These are phyloP conservation scores for Wickerhamiella sergipiensis DNA, from an alignment of 805 yeast species.

Conservation along the genomic window DNA sequence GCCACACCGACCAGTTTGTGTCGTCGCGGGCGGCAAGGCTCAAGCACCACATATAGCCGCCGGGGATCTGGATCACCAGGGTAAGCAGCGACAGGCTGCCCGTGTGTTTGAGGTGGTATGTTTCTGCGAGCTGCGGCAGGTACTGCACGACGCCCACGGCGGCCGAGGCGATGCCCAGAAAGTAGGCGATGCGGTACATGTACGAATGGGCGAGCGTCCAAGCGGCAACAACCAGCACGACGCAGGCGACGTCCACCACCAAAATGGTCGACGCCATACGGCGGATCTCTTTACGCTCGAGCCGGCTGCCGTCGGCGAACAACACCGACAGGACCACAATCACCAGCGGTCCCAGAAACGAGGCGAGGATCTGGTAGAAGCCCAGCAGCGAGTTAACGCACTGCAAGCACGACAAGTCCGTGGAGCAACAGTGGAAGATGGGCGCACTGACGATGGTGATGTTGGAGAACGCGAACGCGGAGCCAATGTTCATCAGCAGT, in stretches of 20 bases:
- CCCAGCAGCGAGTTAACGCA: slow-evolving; percentile 19
- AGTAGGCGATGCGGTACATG: slow-evolving; percentile 1
- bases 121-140: slow-evolving; percentile 65
- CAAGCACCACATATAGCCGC: slow-evolving; percentile 71
- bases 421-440: slow-evolving; percentile 48
- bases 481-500: slow-evolving; percentile 52
- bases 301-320: slow-evolving; percentile 12
- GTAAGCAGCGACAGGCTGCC: slow-evolving; percentile 68
- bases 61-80: slow-evolving; percentile 84
- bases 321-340: slow-evolving; percentile 19
- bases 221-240: slow-evolving; percentile 8
- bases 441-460: slow-evolving; percentile 46
- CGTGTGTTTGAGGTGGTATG: slow-evolving; percentile 54
- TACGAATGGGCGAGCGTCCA: not conserved
- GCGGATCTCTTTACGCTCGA: slow-evolving; percentile 27
- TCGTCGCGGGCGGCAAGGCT: slow-evolving; percentile 59
- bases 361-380: slow-evolving; percentile 15
- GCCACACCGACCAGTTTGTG: slow-evolving; percentile 77
- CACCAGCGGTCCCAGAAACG: slow-evolving; percentile 14
- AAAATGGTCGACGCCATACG: slow-evolving; percentile 10
- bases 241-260: slow-evolving; percentile 9
- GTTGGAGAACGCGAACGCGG: slow-evolving; percentile 53
- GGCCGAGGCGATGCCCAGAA: slow-evolving; percentile 53
- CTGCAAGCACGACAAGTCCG: slow-evolving; percentile 10
- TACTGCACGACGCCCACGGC: slow-evolving; percentile 55